Evolutionary conservation across 176 grass and related monocot genomes (phyloP).

Genomic region (Carex littledalei): DNA sequence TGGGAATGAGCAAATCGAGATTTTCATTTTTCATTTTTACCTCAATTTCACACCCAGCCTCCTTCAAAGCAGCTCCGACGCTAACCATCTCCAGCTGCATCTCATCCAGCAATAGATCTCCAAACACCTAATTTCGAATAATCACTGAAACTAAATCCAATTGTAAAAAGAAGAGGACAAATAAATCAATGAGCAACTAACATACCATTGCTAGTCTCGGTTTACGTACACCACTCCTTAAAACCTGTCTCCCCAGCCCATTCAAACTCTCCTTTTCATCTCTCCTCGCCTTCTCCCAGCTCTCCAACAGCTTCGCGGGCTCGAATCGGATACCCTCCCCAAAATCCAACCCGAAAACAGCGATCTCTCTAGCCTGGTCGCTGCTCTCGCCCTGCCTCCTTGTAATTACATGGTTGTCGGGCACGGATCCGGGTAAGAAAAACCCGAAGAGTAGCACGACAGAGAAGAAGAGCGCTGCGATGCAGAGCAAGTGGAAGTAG

Average conservation of each 20-base stretch:
- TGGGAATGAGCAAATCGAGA: neutral
- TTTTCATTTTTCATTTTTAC: constrained; percentile 25
- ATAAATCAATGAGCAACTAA: constrained; percentile 13
- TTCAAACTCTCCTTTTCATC: constrained; percentile 46
- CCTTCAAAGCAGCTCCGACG: constrained; percentile 62
- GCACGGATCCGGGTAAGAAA: constrained; percentile 53
- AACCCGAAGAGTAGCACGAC: constrained; percentile 55
- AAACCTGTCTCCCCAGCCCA: constrained; percentile 32
- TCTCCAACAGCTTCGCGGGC: constrained; percentile 63
- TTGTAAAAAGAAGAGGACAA: constrained; percentile 16
- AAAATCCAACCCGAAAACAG: constrained; percentile 31
- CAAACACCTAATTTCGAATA: constrained; percentile 49
- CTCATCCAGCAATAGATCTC: constrained; percentile 57
- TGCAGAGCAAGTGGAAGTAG: constrained; percentile 59
- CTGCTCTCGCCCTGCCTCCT: neutral
- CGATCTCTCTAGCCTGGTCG: neutral
- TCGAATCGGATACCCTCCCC: constrained; percentile 54
- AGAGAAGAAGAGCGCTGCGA: constrained; percentile 71
- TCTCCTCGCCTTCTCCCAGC: constrained; percentile 52
- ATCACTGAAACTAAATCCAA: neutral
- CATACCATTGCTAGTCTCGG: constrained; percentile 80
- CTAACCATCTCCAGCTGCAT: constrained; percentile 93
- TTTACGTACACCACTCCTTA: constrained; percentile 47
- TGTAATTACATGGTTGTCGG: neutral
- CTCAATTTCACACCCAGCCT: constrained; percentile 86